phyloP scores from a whole-genome alignment of 148 eudicot genomes.

The Hydrangea macrophylla region DNA sequence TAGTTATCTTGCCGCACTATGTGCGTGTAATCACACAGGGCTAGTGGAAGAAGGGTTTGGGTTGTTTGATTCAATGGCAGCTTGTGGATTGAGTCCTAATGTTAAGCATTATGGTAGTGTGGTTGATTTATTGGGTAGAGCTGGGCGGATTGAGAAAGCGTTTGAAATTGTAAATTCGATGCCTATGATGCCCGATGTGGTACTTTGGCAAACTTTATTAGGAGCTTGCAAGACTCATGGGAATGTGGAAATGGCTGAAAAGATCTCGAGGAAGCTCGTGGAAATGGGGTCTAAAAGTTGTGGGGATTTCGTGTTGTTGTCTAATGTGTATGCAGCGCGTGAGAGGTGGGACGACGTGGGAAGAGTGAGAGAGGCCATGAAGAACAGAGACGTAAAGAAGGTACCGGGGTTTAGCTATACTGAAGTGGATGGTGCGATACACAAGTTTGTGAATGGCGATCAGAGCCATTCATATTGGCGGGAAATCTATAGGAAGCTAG shows the following conservation, averaged over 20 bases:
- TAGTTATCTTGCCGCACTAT: slow-evolving; percentile 59
- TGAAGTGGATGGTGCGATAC: slow-evolving; percentile 53
- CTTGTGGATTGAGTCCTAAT: slow-evolving; percentile 42
- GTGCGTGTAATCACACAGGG: slow-evolving; percentile 84
- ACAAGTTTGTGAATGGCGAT: slow-evolving; percentile 72
- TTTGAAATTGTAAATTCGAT: slow-evolving; percentile 54
- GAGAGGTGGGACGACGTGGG: slow-evolving; percentile 83
- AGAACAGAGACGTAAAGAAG: slow-evolving; percentile 55
- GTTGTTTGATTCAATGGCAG: slow-evolving; percentile 54
- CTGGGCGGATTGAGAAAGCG: slow-evolving; percentile 71
- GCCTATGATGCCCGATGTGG: slow-evolving; percentile 63
- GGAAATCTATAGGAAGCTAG: slow-evolving; percentile 65
- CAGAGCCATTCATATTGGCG: slow-evolving; percentile 46
- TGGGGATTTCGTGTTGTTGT: slow-evolving; percentile 73
- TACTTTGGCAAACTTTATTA: slow-evolving; percentile 78
- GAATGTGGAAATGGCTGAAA: slow-evolving; percentile 69
- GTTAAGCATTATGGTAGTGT: slow-evolving; percentile 81
- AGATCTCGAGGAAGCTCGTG: slow-evolving; percentile 61
- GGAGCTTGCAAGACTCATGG: slow-evolving; percentile 80
- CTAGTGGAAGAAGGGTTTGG: slow-evolving; percentile 65
- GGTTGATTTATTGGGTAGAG: slow-evolving; percentile 81
- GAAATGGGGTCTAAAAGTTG: slow-evolving; percentile 76
- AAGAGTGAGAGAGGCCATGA: slow-evolving; percentile 71
- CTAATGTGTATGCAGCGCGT: slow-evolving; percentile 63
- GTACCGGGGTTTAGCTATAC: slow-evolving; percentile 85